phyloP scores from a whole-genome alignment of 2,329 filamentous ascomycete species.

The Dothiorella sarmentorum region DNA sequence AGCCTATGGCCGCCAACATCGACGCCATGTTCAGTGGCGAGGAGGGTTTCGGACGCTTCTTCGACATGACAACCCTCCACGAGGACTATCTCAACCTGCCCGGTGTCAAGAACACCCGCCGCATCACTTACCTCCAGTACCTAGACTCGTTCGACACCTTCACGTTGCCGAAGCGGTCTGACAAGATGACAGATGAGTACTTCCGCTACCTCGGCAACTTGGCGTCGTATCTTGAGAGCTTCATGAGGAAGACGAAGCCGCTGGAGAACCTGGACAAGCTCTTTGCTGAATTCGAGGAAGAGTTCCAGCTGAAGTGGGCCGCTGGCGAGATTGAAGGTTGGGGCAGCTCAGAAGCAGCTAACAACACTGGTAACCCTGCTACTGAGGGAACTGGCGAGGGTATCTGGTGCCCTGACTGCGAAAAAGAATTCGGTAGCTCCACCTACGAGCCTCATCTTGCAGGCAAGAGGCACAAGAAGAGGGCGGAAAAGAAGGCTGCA shows the following conservation, averaged over 20 bases:
- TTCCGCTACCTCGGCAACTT: slow-evolving; percentile 83
- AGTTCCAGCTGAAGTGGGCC: slow-evolving; percentile 82
- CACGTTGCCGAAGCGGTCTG: slow-evolving; percentile 68
- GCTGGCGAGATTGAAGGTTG: slow-evolving; percentile 77
- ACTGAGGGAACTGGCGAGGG: slow-evolving; percentile 61
- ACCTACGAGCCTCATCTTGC: slow-evolving; percentile 86
- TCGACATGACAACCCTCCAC: slow-evolving; percentile 80
- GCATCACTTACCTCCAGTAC: slow-evolving; percentile 87
- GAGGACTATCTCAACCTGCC: slow-evolving; percentile 89
- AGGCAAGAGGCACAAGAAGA: slow-evolving; percentile 90
- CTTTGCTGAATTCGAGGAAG: slow-evolving; percentile 70
- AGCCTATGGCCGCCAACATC: slow-evolving; percentile 64
- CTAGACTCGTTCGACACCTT: slow-evolving; percentile 90
- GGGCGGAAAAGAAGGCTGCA: slow-evolving; percentile 76
- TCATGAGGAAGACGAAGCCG: slow-evolving; percentile 79
- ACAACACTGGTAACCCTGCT: slow-evolving; percentile 32
- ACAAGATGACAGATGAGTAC: slow-evolving; percentile 91
- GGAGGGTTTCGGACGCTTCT: slow-evolving; percentile 87
- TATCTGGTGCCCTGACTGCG: slow-evolving; percentile 86
- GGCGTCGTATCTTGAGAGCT: slow-evolving; percentile 79
- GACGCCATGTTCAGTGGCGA: slow-evolving; percentile 95
- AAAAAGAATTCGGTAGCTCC: slow-evolving; percentile 94
- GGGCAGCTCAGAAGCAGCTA: slow-evolving; percentile 43
- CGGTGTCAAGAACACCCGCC: slow-evolving; percentile 62
- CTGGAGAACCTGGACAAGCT: slow-evolving; percentile 81